These are phyloP conservation scores for Diplodia sapinea DNA, from an alignment of 2,329 filamentous ascomycete species.

Conservation along the genomic window DNA sequence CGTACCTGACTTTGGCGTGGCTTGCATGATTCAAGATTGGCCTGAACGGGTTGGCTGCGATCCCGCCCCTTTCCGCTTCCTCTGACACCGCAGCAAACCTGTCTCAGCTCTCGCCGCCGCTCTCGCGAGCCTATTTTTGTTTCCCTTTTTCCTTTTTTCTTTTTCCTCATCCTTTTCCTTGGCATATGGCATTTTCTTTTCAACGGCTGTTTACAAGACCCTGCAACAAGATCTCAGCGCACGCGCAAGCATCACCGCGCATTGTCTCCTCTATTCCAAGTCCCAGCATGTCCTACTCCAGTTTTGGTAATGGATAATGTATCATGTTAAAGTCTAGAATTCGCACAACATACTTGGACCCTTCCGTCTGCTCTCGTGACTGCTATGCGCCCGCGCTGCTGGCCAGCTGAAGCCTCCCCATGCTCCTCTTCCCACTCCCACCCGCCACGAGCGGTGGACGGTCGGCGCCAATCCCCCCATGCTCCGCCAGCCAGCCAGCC, in stretches of 20 bases:
- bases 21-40: constrained; percentile 30
- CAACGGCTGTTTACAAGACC: not conserved
- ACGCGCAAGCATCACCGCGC: not conserved
- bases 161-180: constrained; percentile 1
- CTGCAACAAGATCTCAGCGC: not conserved
- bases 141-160: constrained; percentile 3
- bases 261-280: not conserved
- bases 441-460: too few species aligned
- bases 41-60: constrained; percentile 21
- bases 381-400: not conserved
- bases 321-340: constrained; percentile 20
- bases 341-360: constrained; percentile 1
- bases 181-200: not conserved
- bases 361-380: not conserved
- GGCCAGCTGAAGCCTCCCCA: not conserved
- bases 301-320: constrained; percentile 26
- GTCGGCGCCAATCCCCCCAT: too few species aligned
- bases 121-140: constrained; percentile 5
- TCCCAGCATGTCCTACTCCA: constrained; percentile 20
- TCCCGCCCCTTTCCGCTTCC: constrained; percentile 27
- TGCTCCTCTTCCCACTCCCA: not conserved
- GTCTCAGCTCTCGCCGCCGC: constrained; percentile 17
- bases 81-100: not conserved
- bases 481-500: too few species aligned
- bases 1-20: constrained; percentile 30